Base-by-base conservation (phyloP, 352 stramenopile species). In the Globisporangium cylindrosporum region DNA sequence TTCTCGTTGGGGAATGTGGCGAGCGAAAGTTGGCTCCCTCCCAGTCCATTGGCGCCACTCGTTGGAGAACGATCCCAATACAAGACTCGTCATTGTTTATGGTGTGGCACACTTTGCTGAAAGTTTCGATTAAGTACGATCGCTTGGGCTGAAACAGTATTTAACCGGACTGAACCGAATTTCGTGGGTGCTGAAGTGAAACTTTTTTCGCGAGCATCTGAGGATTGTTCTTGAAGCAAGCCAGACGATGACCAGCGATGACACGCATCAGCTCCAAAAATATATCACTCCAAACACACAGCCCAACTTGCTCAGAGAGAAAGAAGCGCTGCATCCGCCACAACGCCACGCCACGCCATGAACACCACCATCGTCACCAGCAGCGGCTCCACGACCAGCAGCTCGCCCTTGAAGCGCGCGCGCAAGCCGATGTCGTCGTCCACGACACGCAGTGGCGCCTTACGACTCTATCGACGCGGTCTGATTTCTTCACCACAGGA, bases 401-500 rank as follows among this genome's bases (percentile, higher is more conserved):
- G 20, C 29, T 49, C 32, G 32, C 56, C 56, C 32, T 29, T 62
- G 32, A 62, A 62, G 32, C 56, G 56, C n/a, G n/a, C 56, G 56
- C 56, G 56, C 29, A 62, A 62, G 32, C 32, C 29, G 12, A 32
- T 29, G 32, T 8, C 9, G n/a, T 22, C n/a, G 49, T 27, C 20
- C n/a, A 29, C 20, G 48, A 12, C n/a, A n/a, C 48, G 48, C 48
- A 55, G n/a, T 15, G n/a, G 48, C 48, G 7, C 48, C n/a, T 15
- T 55, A 9, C 43, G 18, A 10, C 18, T 51, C 43, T 27, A 18
- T 24, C 56, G 25, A 3, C 32, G 32, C 32, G 14, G 38, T 12
- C 59, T 65, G 41, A 56, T 65, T 65, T 56, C 29, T 24, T 60
- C 20, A 7, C 12, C 27, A 18, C 54, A 59, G 27, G 27, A 59